Conservation (phyloP, 805 yeast genomes). For the Metschnikowia rubicola region DNA sequence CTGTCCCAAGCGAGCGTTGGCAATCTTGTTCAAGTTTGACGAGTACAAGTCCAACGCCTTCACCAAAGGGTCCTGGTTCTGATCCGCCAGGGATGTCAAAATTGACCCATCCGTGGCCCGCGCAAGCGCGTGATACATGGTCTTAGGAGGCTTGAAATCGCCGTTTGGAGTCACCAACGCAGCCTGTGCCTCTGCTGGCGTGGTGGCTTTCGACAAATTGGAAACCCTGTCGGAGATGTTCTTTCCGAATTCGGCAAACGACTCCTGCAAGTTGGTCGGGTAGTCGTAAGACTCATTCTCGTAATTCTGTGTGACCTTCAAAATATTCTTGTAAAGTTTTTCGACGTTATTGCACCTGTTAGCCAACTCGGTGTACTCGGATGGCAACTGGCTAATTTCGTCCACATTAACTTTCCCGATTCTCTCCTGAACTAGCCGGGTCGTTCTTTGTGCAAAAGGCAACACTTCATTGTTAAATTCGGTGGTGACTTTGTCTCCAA, state of each 20-base stretch:
- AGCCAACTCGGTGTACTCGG: conserved; percentile 61
- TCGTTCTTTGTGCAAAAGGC: conserved; percentile 78
- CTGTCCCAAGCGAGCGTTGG: conserved; percentile 79
- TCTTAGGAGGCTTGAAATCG: conserved; percentile 65
- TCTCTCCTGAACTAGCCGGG: conserved; percentile 72
- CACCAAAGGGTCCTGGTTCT: conserved; percentile 49
- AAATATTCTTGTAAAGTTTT: conserved; percentile 39
- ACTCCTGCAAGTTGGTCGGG: conserved; percentile 71
- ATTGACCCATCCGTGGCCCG: conserved; percentile 64
- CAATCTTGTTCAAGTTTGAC: conserved; percentile 67
- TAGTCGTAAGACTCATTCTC: conserved; percentile 81
- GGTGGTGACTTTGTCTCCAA: conserved; percentile 44
- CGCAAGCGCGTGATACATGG: conserved; percentile 76
- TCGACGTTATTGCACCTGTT: conserved; percentile 39
- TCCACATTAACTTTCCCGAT: conserved; percentile 66
- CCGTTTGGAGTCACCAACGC: conserved; percentile 45
- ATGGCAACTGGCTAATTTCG: conserved; percentile 75
- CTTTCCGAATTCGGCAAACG: conserved; percentile 70
- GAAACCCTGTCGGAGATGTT: conserved; percentile 60
- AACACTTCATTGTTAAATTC: conserved; percentile 52
- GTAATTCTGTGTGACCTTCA: conserved; percentile 48
- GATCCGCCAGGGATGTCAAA: conserved; percentile 37
- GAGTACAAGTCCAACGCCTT: conserved; percentile 66
- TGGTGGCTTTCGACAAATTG: conserved; percentile 65
- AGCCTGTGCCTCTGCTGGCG: conserved; percentile 81